phyloP scores from a whole-genome alignment of 2,329 filamentous ascomycete species.

The Fusarium sp. region DNA sequence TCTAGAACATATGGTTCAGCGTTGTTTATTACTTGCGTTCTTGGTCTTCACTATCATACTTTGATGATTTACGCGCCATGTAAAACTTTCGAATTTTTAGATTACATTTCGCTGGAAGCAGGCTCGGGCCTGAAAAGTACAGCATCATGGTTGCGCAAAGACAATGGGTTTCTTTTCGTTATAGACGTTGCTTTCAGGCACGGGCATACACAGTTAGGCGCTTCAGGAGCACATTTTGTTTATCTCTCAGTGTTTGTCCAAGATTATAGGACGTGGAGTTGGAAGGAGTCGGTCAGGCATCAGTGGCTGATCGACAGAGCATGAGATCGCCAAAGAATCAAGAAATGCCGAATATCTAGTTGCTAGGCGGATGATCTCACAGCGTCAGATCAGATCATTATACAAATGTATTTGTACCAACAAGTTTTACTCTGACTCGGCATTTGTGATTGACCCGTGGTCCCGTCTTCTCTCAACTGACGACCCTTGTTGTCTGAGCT shows the following conservation, averaged over 20 bases:
- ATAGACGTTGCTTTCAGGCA: conserved; percentile 32
- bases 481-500: conserved; percentile 7
- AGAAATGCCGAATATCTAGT: background rate
- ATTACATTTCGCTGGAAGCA: conserved; percentile 22
- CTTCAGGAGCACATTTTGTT: conserved; percentile 7
- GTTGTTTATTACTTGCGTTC: background rate
- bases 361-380: background rate
- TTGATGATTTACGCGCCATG: conserved; percentile 26
- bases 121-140: conserved; percentile 22
- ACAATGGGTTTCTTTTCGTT: background rate
- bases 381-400: conserved; percentile 13
- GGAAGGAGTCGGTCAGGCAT: background rate
- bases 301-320: background rate
- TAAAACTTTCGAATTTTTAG: conserved; percentile 19
- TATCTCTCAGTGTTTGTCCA: background rate
- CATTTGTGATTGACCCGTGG: background rate
- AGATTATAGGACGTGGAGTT: background rate
- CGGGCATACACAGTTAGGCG: conserved; percentile 10
- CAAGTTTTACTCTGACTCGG: background rate
- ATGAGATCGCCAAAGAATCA: conserved; percentile 1
- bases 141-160: conserved; percentile 23
- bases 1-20: conserved; percentile 14
- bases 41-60: conserved; percentile 20
- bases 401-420: background rate
- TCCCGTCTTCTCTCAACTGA: background rate